phyloP scores from a whole-genome alignment of 495 filamentous ascomycete species.

The Hapsidospora chrysogenum region DNA sequence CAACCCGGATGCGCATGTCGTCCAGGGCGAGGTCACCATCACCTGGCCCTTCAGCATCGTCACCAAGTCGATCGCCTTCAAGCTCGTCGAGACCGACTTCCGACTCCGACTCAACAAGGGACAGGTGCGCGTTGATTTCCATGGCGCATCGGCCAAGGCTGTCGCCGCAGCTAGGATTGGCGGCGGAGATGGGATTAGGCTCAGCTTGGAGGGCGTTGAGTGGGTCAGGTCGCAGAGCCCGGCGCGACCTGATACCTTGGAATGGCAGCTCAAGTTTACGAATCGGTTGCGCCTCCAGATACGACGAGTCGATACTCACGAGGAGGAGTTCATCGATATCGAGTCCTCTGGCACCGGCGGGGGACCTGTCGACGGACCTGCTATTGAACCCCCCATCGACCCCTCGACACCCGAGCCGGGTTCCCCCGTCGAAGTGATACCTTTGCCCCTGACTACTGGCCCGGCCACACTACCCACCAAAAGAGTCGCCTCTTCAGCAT shows the following conservation, averaged over 20 bases:
- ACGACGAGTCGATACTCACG: constrained; percentile 12
- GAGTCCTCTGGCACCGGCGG: constrained; percentile 18
- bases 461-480: constrained; percentile 2
- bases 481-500: background rate
- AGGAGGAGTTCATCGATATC: constrained; percentile 25
- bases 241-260: constrained; percentile 45
- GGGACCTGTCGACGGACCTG: constrained; percentile 2
- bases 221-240: constrained; percentile 35
- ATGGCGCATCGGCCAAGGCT: constrained; percentile 52
- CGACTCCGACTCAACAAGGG: constrained; percentile 62
- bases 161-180: constrained; percentile 48
- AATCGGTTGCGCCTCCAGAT: constrained; percentile 45
- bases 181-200: constrained; percentile 56
- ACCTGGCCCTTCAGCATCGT: constrained; percentile 85
- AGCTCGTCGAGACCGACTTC: constrained; percentile 75
- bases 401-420: background rate
- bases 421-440: constrained; percentile 1
- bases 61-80: constrained; percentile 50
- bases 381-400: constrained; percentile 2
- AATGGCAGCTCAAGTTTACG: constrained; percentile 57
- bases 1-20: constrained; percentile 14
- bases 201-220: constrained; percentile 49
- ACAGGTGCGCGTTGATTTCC: constrained; percentile 69
- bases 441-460: background rate
- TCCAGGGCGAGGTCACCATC: constrained; percentile 56